A percentile compares a stretch with the other conserved stretches of the same genome.
These are phyloP conservation scores for Scutellaria barbata DNA, from an alignment of 257 asterid genomes.

Conservation along the genomic window DNA sequence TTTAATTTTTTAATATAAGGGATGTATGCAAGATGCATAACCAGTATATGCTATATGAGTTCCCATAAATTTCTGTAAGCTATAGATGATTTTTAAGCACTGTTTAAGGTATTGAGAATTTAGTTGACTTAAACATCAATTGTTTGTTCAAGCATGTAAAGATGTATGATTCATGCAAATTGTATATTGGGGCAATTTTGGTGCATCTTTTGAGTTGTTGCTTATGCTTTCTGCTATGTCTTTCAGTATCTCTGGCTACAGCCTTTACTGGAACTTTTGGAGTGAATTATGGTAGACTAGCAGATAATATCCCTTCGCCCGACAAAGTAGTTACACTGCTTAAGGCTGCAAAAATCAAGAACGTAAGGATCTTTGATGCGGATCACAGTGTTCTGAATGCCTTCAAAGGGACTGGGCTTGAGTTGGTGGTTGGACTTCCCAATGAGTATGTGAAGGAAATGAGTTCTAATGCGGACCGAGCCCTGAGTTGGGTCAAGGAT, in stretches of 20 bases:
- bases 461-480: conserved; percentile 69
- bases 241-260: conserved; percentile 49
- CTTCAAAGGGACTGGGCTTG: conserved; percentile 84
- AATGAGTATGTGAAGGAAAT: conserved; percentile 71
- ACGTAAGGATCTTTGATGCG: conserved; percentile 82
- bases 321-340: conserved; percentile 80
- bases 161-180: neutral
- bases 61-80: no score
- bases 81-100: conserved; percentile 14
- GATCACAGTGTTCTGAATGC: conserved; percentile 85
- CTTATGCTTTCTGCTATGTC: conserved; percentile 23
- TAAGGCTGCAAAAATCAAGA: conserved; percentile 83
- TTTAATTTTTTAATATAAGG: neutral
- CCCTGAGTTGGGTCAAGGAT: conserved; percentile 84
- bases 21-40: no score
- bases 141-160: neutral
- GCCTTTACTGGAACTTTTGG: conserved; percentile 96
- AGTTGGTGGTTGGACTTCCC: conserved; percentile 84
- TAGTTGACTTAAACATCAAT: conserved; percentile 7
- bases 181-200: conserved; percentile 13
- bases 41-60: no score
- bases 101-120: neutral
- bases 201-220: conserved; percentile 13
- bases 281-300: conserved; percentile 91
- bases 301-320: conserved; percentile 93